Base-by-base conservation (phyloP, 148 eudicot species). In the Rhododendron simsii region DNA sequence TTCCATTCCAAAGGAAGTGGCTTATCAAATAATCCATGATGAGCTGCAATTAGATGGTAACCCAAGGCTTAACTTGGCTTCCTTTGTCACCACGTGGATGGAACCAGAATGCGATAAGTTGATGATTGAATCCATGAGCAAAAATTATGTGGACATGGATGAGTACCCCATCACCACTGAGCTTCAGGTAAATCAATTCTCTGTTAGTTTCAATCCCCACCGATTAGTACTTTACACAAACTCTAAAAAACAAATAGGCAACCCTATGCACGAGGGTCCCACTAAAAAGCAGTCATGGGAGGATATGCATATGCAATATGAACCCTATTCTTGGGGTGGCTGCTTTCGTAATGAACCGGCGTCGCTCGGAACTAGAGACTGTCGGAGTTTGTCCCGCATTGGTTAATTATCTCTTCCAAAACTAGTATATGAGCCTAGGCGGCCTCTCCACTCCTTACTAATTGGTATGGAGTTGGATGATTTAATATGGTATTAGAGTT, bases 81-180 rank as follows among this genome's bases (percentile, higher is more conserved):
- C 93, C 1, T 92, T 92, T 33, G 93, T 92, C 44, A 92, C 93
- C 0, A 92, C 92, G 26, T 92, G 93, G 93, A 92, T 92, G 93
- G 93, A 92, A 83, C 93, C 93, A 0, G 92, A 90, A 71, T 92
- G 93, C 61, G 91, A 92, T 73, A 92, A 88, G 87, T 91, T 90
- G 20, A 73, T 92, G 71, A 89, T 89, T 88, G 86, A 82, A n/a
- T 86, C 91, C 84, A 79, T 88, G 48, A 92, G 88, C 74, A 82
- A 82, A 45, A 82, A 82, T 67, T 82, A 82, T 10, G 84, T 82
- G 28, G 84, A 82, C 73, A 92, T 91, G 92, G 92, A 92, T 26
- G 94, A 92, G 85, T 92, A 92, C 69, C 92, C 94, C 10, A 81
- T 92, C 84, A 86, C 91, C 35, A 92, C 93, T 39, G 93, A 92